Percentiles rank a stretch among this genome's conserved stretches.
phyloP scores from a whole-genome alignment of 805 yeast species.

The Barnettozyma populi region DNA sequence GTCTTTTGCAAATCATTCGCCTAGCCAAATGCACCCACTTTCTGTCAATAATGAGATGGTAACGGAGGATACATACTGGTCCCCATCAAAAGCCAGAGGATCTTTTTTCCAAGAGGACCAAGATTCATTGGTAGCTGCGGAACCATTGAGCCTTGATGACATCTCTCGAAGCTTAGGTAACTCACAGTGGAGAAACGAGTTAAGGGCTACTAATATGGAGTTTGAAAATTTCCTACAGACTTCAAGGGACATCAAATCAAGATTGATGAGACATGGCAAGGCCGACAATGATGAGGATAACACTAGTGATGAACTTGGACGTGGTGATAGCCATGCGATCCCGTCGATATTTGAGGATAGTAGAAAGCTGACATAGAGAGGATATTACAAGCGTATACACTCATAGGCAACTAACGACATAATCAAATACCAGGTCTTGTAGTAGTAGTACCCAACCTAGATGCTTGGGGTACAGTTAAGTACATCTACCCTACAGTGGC shows the following conservation, averaged over 20 bases:
- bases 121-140: not conserved
- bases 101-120: not conserved
- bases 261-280: not conserved
- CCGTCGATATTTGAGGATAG: not conserved
- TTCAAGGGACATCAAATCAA: not conserved
- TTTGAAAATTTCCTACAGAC: conserved; percentile 9
- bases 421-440: no score
- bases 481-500: no score
- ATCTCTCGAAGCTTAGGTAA: conserved; percentile 14
- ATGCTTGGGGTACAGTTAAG: no score
- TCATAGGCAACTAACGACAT: no score
- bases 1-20: not conserved
- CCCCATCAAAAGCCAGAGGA: conserved; percentile 7
- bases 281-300: not conserved
- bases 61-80: conserved; percentile 16
- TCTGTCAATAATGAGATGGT: not conserved
- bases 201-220: conserved; percentile 13
- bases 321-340: not conserved
- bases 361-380: conserved; percentile 1
- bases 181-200: conserved; percentile 18
- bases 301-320: not conserved
- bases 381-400: not conserved
- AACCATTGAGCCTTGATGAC: conserved; percentile 10
- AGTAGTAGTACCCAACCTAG: no score
- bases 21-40: not conserved